Conservation (phyloP, 306 rosid genomes). For the Adenanthera pavonina region DNA sequence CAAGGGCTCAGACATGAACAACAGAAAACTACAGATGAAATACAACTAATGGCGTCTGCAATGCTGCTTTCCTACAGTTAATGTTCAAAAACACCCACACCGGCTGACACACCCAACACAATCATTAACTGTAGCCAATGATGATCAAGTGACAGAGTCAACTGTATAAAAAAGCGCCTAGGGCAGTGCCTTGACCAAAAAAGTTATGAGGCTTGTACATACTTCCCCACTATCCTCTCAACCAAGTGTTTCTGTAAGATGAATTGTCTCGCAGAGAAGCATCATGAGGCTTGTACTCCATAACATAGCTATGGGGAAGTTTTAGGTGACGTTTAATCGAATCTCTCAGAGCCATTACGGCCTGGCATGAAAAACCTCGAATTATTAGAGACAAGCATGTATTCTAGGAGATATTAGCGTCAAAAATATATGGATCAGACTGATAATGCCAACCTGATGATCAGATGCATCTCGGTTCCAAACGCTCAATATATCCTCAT, state of each 20-base stretch:
- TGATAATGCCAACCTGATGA: slow-evolving; percentile 64
- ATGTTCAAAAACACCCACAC: slow-evolving; percentile 35
- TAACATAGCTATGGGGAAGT: slow-evolving; percentile 88
- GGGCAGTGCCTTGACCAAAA: not conserved
- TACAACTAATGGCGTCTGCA: not conserved
- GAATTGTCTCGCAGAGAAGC: slow-evolving; percentile 93
- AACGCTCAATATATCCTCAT: slow-evolving; percentile 87
- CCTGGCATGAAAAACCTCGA: slow-evolving; percentile 53
- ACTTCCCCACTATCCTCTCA: slow-evolving; percentile 67
- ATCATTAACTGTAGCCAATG: slow-evolving; percentile 34
- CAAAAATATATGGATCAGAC: not conserved
- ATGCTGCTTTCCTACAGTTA: slow-evolving; percentile 17
- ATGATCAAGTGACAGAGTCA: not conserved
- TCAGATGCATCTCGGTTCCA: slow-evolving; percentile 97
- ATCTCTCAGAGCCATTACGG: slow-evolving; percentile 88
- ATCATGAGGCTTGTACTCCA: slow-evolving; percentile 96
- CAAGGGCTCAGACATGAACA: not conserved
- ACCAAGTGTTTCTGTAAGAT: slow-evolving; percentile 95
- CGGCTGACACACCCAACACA: slow-evolving; percentile 25
- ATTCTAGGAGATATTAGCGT: not conserved
- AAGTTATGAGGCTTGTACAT: not conserved
- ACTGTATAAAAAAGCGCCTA: slow-evolving; percentile 12
- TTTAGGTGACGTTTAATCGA: slow-evolving; percentile 86
- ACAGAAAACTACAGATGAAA: not conserved
- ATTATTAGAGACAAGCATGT: not conserved